Conservation (phyloP, 176 grass and related monocot species). For the Oryza meridionalis region DNA sequence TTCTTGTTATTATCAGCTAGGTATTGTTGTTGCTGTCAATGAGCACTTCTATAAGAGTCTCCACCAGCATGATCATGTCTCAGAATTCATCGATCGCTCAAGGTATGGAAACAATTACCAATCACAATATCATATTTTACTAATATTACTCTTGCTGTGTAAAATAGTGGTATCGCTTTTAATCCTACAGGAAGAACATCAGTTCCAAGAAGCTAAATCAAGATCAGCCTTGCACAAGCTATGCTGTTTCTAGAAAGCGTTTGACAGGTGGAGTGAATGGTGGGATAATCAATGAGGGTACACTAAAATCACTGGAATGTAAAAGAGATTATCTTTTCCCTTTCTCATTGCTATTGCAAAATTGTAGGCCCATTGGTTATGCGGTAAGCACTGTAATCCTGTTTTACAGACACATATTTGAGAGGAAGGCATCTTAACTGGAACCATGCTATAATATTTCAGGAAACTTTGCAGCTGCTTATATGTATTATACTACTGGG, state of each 20-base stretch:
- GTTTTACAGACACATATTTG: neutral
- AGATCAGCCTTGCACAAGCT: slow-evolving; percentile 59
- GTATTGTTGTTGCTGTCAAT: slow-evolving; percentile 78
- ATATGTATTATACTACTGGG: slow-evolving; percentile 87
- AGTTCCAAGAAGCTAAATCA: slow-evolving; percentile 55
- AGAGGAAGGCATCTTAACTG: neutral
- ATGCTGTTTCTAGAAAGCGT: slow-evolving; percentile 69
- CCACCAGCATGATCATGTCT: slow-evolving; percentile 49
- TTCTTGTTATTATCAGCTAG: slow-evolving; percentile 96
- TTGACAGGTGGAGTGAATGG: slow-evolving; percentile 91
- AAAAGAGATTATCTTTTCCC: slow-evolving; percentile 85
- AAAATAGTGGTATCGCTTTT: slow-evolving; percentile 8
- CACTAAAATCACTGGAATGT: slow-evolving; percentile 70
- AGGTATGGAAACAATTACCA: slow-evolving; percentile 45
- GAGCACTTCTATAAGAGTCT: slow-evolving; percentile 79
- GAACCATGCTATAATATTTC: slow-evolving; percentile 58
- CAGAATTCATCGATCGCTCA: slow-evolving; percentile 55
- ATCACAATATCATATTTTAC: slow-evolving; percentile 15
- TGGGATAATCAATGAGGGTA: slow-evolving; percentile 85
- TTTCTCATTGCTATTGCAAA: slow-evolving; percentile 79
- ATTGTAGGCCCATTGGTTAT: slow-evolving; percentile 80
- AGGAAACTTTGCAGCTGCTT: slow-evolving; percentile 84
- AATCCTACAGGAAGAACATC: slow-evolving; percentile 64
- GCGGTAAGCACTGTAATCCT: slow-evolving; percentile 55
- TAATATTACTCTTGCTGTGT: slow-evolving; percentile 15